phyloP scores from a whole-genome alignment of 805 yeast species.

The Wickerhamomyces queroliae region DNA sequence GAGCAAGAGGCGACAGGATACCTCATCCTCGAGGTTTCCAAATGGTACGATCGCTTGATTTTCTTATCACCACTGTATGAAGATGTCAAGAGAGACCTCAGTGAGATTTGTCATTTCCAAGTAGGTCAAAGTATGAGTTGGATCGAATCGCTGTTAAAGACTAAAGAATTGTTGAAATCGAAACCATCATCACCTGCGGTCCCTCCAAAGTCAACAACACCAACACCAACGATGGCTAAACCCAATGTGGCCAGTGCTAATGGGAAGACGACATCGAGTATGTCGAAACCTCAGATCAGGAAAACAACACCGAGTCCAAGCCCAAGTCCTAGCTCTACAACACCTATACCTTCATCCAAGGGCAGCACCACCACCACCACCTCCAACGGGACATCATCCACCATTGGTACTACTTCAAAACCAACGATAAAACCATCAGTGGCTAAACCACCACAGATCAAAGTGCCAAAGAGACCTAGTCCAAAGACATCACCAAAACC shows the following conservation, averaged over 20 bases:
- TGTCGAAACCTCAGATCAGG: conserved; percentile 1
- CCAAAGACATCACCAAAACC: neutral
- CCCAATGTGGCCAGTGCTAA: neutral
- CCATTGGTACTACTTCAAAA: neutral
- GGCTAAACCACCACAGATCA: neutral
- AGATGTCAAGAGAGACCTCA: conserved; percentile 15
- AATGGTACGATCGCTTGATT: neutral
- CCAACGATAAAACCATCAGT: neutral
- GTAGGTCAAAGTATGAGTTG: conserved; percentile 50
- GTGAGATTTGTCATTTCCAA: conserved; percentile 24
- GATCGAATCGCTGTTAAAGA: conserved; percentile 65
- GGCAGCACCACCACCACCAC: conserved; percentile 4
- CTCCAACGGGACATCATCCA: neutral
- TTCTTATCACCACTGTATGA: conserved; percentile 19
- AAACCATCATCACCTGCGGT: conserved; percentile 9
- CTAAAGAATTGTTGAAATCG: conserved; percentile 49
- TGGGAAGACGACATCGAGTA: neutral
- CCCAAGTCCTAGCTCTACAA: neutral
- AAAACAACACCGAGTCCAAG: neutral
- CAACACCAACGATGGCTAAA: conserved; percentile 2
- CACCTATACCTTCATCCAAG: conserved; percentile 8
- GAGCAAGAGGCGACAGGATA: conserved; percentile 53
- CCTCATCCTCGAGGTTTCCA: conserved; percentile 51
- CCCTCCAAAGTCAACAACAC: conserved; percentile 4
- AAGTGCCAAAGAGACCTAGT: neutral